Percentiles rank a stretch among this genome's conserved stretches.
Evolutionary conservation across 139 green algal species (phyloP).

Genomic region (Parachlorella kessleri): DNA sequence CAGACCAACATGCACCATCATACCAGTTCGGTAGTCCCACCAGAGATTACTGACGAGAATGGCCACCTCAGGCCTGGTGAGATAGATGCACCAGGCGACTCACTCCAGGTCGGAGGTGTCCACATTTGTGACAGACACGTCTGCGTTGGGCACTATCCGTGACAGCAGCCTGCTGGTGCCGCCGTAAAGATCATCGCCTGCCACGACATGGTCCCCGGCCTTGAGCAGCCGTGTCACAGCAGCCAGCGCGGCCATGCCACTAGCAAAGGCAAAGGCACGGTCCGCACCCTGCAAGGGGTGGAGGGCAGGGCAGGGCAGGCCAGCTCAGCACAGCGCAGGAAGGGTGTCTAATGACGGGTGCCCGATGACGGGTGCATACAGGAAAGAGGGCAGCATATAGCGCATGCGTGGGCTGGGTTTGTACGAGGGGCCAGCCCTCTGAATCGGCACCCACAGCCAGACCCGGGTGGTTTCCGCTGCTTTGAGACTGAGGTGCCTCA

Average conservation of each 20-base stretch:
- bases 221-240: slow-evolving; percentile 48
- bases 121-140: slow-evolving; percentile 89
- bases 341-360: too few species aligned
- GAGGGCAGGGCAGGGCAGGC: background rate
- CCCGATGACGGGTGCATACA: background rate
- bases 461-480: too few species aligned
- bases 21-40: too few species aligned
- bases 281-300: slow-evolving; percentile 62
- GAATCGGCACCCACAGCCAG: too few species aligned
- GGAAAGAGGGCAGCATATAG: background rate
- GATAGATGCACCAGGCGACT: too few species aligned
- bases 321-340: too few species aligned
- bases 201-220: slow-evolving; percentile 79
- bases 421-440: background rate
- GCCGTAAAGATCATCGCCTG: slow-evolving; percentile 97
- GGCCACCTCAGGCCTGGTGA: too few species aligned
- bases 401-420: background rate
- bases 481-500: too few species aligned
- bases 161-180: slow-evolving; percentile 90
- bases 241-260: slow-evolving; percentile 94
- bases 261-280: slow-evolving; percentile 89
- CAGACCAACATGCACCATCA: too few species aligned
- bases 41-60: too few species aligned
- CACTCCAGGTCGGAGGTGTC: slow-evolving; percentile 88
- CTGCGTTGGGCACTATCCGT: slow-evolving; percentile 53